Base-by-base conservation (phyloP, 2,329 filamentous ascomycete species). In the Talaromyces rugulosus region DNA sequence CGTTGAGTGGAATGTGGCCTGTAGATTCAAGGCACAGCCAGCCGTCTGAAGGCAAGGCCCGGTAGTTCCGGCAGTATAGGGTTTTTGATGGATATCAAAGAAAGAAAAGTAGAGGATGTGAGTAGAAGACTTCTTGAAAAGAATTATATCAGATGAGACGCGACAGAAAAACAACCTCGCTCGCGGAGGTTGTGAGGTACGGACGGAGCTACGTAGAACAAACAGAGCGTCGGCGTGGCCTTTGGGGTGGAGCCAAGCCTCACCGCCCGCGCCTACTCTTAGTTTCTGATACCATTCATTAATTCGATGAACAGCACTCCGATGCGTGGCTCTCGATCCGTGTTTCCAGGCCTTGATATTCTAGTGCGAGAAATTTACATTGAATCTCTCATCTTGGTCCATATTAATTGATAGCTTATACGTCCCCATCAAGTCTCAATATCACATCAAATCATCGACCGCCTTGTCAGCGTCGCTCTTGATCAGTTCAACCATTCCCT, bases 401-500 rank as follows among this genome's bases (percentile, higher is more conserved):
- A 40, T 40, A n/a, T n/a, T 34, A 23, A 23, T 23, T 23, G 23
- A 23, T 23, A 23, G 23, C 23, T 23, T 23, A 23, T 23, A 34
- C 33, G 33, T 8, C 12, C 12, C 33, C 16, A 44, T n/a, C 18
- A 18, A 16, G 14, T 42, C 36, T 16, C 11, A 18, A 34, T 14
- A 40, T 61, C 76, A 95, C 68, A 96, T 87, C 63, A 99, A 80
- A 74, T 96, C 93, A 66, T 91, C 86, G 66, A 99, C 89, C 16
- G 89, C 87, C 79, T 97, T 97, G 75, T 97, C 93, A 8, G 93
- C 91, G 74, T 99, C 95, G 70, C 92, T 90, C 72, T 91, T 90
- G 71, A 99, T 96, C 70, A 99, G 78, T 34, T 96, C 92, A 60
- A 95, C 78, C 95, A 99, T 99, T 31, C 94, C 95, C 92, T 96